Evolutionary conservation across 225 moss, liverwort and hornwort species (phyloP).

Genomic region (Physcomitrium patens): DNA sequence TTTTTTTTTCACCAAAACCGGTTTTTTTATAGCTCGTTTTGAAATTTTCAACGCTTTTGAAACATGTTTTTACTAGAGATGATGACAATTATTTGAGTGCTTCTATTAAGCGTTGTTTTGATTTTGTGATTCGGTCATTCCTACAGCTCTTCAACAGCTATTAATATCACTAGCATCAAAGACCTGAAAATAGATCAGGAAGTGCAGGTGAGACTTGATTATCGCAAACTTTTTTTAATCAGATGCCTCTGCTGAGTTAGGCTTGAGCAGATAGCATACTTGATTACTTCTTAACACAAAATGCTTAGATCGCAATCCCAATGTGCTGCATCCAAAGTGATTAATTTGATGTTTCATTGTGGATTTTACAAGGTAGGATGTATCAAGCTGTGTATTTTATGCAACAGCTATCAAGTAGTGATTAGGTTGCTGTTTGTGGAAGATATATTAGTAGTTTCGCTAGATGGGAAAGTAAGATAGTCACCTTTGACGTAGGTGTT

Average conservation of each 20-base stretch:
- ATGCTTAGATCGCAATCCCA: background rate
- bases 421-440: background rate
- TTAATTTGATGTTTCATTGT: background rate
- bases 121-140: conserved; percentile 17
- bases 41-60: too few species aligned
- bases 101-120: conserved; percentile 13
- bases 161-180: conserved; percentile 52
- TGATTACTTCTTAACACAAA: background rate
- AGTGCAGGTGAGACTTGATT: conserved; percentile 59
- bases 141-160: conserved; percentile 48
- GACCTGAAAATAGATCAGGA: conserved; percentile 60
- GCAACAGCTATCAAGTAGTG: background rate
- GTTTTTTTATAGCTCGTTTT: too few species aligned
- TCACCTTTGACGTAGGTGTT: conserved; percentile 2
- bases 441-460: background rate
- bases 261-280: background rate
- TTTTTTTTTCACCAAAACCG: too few species aligned
- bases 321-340: conserved; percentile 2
- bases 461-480: conserved; percentile 11
- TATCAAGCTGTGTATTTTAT: background rate
- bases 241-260: too few species aligned
- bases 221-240: conserved; percentile 2
- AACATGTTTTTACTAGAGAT: too few species aligned
- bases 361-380: background rate
- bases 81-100: background rate